Conservation (phyloP, 306 rosid species). For the Glycine latifolia region DNA sequence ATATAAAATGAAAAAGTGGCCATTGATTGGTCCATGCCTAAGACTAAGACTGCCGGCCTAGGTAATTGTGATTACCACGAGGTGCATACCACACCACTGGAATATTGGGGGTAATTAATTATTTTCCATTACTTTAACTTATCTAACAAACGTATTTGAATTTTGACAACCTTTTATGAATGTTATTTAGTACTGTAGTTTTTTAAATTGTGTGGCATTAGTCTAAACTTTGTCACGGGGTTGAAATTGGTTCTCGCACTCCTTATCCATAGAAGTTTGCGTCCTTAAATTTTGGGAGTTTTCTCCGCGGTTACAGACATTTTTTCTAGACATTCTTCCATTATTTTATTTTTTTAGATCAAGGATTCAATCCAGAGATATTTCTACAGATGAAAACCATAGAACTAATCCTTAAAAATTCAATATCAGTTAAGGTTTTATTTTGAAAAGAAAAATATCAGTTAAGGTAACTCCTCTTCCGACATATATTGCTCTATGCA, state of each 20-base stretch:
- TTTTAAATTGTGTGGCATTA: not conserved
- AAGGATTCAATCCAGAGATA: too few species aligned
- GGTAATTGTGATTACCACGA: not conserved
- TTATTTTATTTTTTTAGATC: not conserved
- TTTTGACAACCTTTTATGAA: not conserved
- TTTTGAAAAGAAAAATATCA: too few species aligned
- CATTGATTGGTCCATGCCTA: not conserved
- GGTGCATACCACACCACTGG: not conserved
- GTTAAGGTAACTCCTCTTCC: too few species aligned
- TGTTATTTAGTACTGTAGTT: not conserved
- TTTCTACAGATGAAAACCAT: too few species aligned
- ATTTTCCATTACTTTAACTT: not conserved
- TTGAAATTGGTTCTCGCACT: not conserved
- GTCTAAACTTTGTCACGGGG: not conserved
- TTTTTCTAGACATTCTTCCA: not conserved
- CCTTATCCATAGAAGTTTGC: not conserved
- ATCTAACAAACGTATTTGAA: not conserved
- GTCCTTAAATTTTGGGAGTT: not conserved
- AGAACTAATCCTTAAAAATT: too few species aligned
- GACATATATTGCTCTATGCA: too few species aligned
- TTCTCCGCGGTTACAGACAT: not conserved
- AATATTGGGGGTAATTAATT: not conserved
- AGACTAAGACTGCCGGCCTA: conserved; percentile 23
- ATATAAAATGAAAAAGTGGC: not conserved
- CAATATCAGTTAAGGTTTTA: too few species aligned